These are phyloP conservation scores for Fraxinus anomala DNA, from an alignment of 257 asterid species.

Conservation along the genomic window DNA sequence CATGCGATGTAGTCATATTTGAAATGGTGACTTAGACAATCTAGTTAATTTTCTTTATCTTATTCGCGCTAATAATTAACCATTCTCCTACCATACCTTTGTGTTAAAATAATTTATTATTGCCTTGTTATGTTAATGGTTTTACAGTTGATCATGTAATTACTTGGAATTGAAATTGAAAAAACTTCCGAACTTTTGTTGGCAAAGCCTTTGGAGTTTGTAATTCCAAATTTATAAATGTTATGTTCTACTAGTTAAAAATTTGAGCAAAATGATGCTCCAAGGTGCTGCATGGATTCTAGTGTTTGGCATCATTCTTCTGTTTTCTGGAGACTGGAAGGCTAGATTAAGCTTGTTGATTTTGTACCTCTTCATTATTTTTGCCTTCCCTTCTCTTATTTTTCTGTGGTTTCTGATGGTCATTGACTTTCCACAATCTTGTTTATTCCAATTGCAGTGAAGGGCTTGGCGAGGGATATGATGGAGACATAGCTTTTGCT, in stretches of 20 bases:
- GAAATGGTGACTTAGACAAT: background rate
- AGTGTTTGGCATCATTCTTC: conserved; percentile 13
- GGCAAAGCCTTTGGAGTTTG: background rate
- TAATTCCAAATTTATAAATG: background rate
- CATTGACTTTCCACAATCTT: conserved; percentile 19
- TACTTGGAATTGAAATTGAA: background rate
- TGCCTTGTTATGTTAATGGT: background rate
- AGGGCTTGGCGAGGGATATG: conserved; percentile 99
- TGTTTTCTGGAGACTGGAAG: conserved; percentile 15
- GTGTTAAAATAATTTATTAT: no score
- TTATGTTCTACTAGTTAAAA: conserved; percentile 6
- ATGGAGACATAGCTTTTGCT: conserved; percentile 97
- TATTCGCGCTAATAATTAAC: background rate
- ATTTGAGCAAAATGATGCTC: background rate
- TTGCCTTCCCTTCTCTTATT: background rate
- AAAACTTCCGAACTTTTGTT: background rate
- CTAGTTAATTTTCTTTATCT: background rate
- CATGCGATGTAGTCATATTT: background rate
- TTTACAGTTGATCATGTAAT: background rate
- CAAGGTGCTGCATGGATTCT: conserved; percentile 11
- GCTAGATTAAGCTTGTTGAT: conserved; percentile 8
- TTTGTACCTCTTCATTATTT: conserved; percentile 4
- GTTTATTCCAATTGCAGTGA: conserved; percentile 58
- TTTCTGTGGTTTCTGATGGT: conserved; percentile 17
- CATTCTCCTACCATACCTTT: background rate